Conservation (phyloP, 2,329 filamentous ascomycete species). For the Cladosporium sphaerospermum region DNA sequence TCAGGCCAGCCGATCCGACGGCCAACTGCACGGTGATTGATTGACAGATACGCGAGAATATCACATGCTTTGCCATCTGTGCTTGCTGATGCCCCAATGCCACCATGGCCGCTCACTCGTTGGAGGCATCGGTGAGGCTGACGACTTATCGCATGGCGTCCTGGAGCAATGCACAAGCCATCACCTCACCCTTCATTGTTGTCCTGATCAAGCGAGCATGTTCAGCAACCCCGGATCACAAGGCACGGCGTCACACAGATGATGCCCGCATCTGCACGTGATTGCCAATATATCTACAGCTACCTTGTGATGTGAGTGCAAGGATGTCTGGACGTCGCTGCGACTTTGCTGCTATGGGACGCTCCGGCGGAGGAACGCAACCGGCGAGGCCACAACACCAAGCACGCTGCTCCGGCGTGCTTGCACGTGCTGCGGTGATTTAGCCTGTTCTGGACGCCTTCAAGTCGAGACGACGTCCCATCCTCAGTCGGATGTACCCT, state of each 20-base stretch:
- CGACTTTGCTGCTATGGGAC: conserved; percentile 4
- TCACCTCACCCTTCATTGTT: too few species aligned
- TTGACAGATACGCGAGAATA: not conserved
- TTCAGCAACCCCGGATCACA: too few species aligned
- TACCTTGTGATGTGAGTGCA: not conserved
- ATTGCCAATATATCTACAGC: not conserved
- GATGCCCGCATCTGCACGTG: not conserved
- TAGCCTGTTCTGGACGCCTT: conserved; percentile 1
- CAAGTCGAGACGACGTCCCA: not conserved
- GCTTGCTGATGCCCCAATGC: too few species aligned
- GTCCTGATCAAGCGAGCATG: too few species aligned
- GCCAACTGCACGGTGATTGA: not conserved
- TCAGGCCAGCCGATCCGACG: not conserved
- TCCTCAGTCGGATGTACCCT: not conserved
- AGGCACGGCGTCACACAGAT: not conserved
- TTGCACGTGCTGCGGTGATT: conserved; percentile 1
- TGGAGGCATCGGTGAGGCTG: too few species aligned
- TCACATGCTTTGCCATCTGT: not conserved
- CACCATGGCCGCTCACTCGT: too few species aligned
- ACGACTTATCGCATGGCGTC: too few species aligned
- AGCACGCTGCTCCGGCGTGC: not conserved
- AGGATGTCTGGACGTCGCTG: conserved; percentile 1
- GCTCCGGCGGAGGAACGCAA: conserved; percentile 10
- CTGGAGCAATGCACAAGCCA: too few species aligned
- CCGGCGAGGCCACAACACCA: not conserved